Evolutionary conservation across 1,284 basidiomycete species (phyloP).

Genomic region (Marasmius fiardii): DNA sequence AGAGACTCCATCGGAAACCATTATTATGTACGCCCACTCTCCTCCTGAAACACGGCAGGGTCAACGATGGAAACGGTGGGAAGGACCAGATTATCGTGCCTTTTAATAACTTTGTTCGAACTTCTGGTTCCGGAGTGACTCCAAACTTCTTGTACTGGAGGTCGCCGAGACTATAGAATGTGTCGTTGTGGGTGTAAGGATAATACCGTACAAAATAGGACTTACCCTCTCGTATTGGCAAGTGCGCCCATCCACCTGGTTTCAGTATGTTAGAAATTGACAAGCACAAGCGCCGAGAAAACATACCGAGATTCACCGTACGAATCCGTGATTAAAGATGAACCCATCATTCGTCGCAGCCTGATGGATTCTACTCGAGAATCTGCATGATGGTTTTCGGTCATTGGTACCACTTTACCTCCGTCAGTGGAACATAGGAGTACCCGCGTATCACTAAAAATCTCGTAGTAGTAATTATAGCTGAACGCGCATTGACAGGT

Average conservation of each 20-base stretch:
- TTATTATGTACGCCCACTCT: constrained; percentile 77
- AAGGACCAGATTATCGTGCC: constrained; percentile 39
- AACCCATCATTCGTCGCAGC: constrained; percentile 87
- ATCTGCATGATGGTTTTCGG: constrained; percentile 92
- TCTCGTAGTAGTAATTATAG: constrained; percentile 1
- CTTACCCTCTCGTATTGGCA: constrained; percentile 87
- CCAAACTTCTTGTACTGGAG: constrained; percentile 87
- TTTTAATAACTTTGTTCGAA: constrained; percentile 76
- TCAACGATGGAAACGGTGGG: background rate
- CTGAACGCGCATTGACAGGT: background rate
- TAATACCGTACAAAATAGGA: constrained; percentile 7
- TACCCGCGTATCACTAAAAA: constrained; percentile 81
- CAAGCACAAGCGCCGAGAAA: background rate
- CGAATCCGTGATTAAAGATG: constrained; percentile 88
- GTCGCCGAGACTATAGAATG: constrained; percentile 75
- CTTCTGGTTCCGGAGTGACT: constrained; percentile 93
- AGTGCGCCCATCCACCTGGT: constrained; percentile 90
- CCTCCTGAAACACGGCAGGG: constrained; percentile 40
- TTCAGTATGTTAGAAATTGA: constrained; percentile 3
- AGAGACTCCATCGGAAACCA: constrained; percentile 90
- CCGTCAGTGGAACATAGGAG: constrained; percentile 75
- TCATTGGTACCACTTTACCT: constrained; percentile 76
- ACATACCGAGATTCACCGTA: constrained; percentile 88
- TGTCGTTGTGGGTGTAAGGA: background rate
- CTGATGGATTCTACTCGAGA: constrained; percentile 82